Evolutionary conservation across 2,329 filamentous ascomycete genomes (phyloP).

Genomic region (Knoxdaviesia proteae): DNA sequence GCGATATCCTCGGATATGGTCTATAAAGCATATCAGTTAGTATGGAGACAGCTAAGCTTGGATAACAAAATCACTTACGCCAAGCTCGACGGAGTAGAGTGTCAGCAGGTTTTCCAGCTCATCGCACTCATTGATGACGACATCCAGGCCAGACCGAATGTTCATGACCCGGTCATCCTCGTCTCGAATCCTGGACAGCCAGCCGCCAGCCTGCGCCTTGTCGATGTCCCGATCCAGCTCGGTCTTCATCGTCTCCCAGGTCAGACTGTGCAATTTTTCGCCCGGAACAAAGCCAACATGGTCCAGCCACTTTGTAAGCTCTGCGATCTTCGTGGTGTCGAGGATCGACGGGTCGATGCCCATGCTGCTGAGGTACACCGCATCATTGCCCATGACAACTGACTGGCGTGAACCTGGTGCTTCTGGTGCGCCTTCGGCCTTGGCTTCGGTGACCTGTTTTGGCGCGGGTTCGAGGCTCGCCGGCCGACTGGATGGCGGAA

Average conservation of each 20-base stretch:
- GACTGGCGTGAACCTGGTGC: constrained; percentile 29
- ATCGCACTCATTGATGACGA: constrained; percentile 85
- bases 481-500: constrained; percentile 21
- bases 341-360: constrained; percentile 62
- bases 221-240: constrained; percentile 77
- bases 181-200: constrained; percentile 65
- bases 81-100: constrained; percentile 82
- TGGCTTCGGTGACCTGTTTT: constrained; percentile 11
- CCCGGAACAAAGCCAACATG: constrained; percentile 77
- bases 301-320: constrained; percentile 65
- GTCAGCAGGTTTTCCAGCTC: constrained; percentile 89
- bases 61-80: constrained; percentile 31
- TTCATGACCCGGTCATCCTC: constrained; percentile 79
- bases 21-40: constrained; percentile 18
- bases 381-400: constrained; percentile 50
- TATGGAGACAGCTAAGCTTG: background rate
- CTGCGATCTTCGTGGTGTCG: constrained; percentile 46
- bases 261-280: constrained; percentile 51
- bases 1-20: constrained; percentile 89
- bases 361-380: constrained; percentile 56
- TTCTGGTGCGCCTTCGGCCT: constrained; percentile 9
- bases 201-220: constrained; percentile 78
- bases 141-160: constrained; percentile 69
- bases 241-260: constrained; percentile 58
- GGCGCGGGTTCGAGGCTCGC: constrained; percentile 13